Evolutionary conservation across 2,329 filamentous ascomycete species (phyloP).

Genomic region (Venturia pyrina): DNA sequence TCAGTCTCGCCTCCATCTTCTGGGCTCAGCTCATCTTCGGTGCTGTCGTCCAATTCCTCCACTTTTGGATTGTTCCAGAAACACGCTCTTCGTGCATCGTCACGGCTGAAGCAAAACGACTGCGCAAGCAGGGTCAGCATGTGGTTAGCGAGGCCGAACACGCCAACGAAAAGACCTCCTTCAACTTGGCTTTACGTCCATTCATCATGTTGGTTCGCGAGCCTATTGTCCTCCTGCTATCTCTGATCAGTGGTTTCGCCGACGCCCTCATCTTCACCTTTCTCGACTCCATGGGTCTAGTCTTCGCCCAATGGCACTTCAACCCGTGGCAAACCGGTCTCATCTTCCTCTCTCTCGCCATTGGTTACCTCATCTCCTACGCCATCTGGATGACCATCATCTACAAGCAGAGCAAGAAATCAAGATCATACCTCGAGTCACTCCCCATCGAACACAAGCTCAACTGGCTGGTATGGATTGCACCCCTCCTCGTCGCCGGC

Average conservation of each 20-base stretch:
- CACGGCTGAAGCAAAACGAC: conserved; percentile 64
- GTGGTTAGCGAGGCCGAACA: conserved; percentile 62
- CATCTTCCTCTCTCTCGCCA: conserved; percentile 45
- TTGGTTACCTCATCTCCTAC: conserved; percentile 54
- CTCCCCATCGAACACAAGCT: conserved; percentile 57
- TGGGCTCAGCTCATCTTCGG: conserved; percentile 80
- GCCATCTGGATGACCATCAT: conserved; percentile 48
- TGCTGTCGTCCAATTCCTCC: conserved; percentile 53
- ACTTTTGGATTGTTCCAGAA: conserved; percentile 61
- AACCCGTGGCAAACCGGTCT: conserved; percentile 46
- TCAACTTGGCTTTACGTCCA: conserved; percentile 43
- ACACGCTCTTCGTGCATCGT: conserved; percentile 66
- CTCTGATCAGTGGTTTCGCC: conserved; percentile 61
- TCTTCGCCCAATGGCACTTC: conserved; percentile 59
- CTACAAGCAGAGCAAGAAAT: conserved; percentile 41
- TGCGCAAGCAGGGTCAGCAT: conserved; percentile 53
- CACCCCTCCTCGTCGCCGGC: conserved; percentile 53
- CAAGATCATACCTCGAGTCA: conserved; percentile 23
- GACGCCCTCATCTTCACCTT: conserved; percentile 71
- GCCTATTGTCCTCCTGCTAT: conserved; percentile 61
- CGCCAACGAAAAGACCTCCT: conserved; percentile 27
- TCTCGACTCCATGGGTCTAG: conserved; percentile 57
- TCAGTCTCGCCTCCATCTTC: conserved; percentile 61
- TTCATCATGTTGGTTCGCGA: conserved; percentile 66
- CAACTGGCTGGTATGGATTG: conserved; percentile 53